phyloP scores from a whole-genome alignment of 2,329 filamentous ascomycete genomes.

The Fusarium circinatum region DNA sequence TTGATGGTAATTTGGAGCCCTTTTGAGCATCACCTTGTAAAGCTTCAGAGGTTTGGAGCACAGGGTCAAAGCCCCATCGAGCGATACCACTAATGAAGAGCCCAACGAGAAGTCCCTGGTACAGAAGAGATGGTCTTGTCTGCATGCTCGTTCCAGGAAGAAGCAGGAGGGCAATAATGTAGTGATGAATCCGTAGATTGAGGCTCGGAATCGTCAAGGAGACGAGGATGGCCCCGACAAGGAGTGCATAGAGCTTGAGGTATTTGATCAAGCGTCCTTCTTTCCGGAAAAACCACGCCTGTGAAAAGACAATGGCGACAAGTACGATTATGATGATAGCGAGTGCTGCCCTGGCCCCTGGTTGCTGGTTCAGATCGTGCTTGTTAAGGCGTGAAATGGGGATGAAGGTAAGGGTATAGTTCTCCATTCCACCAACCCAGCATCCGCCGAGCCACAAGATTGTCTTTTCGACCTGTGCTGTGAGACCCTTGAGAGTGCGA shows the following conservation, averaged over 20 bases:
- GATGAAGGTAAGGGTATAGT: slow-evolving; percentile 95
- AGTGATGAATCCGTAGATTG: slow-evolving; percentile 91
- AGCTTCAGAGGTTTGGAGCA: slow-evolving; percentile 82
- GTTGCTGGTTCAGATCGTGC: slow-evolving; percentile 88
- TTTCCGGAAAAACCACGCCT: slow-evolving; percentile 86
- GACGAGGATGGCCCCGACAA: slow-evolving; percentile 74
- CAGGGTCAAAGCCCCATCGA: slow-evolving; percentile 90
- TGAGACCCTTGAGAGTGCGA: slow-evolving; percentile 76
- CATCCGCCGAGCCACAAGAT: slow-evolving; percentile 89
- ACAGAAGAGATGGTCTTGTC: slow-evolving; percentile 83
- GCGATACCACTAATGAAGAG: slow-evolving; percentile 92
- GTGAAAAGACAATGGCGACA: slow-evolving; percentile 73
- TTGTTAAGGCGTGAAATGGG: slow-evolving; percentile 92
- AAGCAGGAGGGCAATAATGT: slow-evolving; percentile 87
- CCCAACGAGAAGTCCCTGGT: slow-evolving; percentile 89
- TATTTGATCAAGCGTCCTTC: slow-evolving; percentile 84
- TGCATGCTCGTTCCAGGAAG: slow-evolving; percentile 90
- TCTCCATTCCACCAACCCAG: slow-evolving; percentile 92
- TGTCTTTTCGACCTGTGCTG: slow-evolving; percentile 89
- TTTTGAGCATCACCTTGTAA: slow-evolving; percentile 75
- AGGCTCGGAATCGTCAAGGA: slow-evolving; percentile 79
- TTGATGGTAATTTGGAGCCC: slow-evolving; percentile 68
- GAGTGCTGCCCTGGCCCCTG: slow-evolving; percentile 85
- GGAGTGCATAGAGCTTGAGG: slow-evolving; percentile 78
- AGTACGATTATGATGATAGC: slow-evolving; percentile 80